phyloP scores from a whole-genome alignment of 2,329 filamentous ascomycete species.

The Trichoderma pleuroti region DNA sequence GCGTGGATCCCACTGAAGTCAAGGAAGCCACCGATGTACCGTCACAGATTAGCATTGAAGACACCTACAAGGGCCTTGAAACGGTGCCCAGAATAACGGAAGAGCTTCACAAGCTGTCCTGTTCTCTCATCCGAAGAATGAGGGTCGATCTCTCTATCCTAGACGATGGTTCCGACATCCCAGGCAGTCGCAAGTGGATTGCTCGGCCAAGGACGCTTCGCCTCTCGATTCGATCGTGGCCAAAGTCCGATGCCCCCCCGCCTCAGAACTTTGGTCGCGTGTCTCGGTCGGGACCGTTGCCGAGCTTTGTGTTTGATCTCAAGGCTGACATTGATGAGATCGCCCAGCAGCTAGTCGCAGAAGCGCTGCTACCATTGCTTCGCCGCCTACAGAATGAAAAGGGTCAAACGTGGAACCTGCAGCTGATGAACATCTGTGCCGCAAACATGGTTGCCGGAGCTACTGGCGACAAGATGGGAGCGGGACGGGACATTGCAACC shows the following conservation, averaged over 20 bases:
- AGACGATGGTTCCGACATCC: slow-evolving; percentile 37
- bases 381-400: slow-evolving; percentile 67
- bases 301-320: slow-evolving; percentile 68
- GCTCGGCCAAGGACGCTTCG: slow-evolving; percentile 79
- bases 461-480: slow-evolving; percentile 46
- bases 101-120: slow-evolving; percentile 65
- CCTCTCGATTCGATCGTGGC: slow-evolving; percentile 67
- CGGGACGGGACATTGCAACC: slow-evolving; percentile 71
- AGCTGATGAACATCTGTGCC: slow-evolving; percentile 80
- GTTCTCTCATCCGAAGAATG: slow-evolving; percentile 74
- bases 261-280: slow-evolving; percentile 63
- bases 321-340: slow-evolving; percentile 55
- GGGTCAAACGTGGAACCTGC: slow-evolving; percentile 68
- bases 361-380: slow-evolving; percentile 69
- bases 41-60: slow-evolving; percentile 89
- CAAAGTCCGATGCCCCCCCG: slow-evolving; percentile 39
- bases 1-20: slow-evolving; percentile 72
- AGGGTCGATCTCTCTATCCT: slow-evolving; percentile 66
- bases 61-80: slow-evolving; percentile 76
- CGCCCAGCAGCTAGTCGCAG: slow-evolving; percentile 65
- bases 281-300: slow-evolving; percentile 72
- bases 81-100: slow-evolving; percentile 59
- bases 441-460: slow-evolving; percentile 72
- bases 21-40: slow-evolving; percentile 68
- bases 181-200: slow-evolving; percentile 56